Evolutionary conservation across 495 filamentous ascomycete genomes (phyloP), one percentile per base, ranked within the genome.

Genomic region (Aspergillus hancockii): DNA sequence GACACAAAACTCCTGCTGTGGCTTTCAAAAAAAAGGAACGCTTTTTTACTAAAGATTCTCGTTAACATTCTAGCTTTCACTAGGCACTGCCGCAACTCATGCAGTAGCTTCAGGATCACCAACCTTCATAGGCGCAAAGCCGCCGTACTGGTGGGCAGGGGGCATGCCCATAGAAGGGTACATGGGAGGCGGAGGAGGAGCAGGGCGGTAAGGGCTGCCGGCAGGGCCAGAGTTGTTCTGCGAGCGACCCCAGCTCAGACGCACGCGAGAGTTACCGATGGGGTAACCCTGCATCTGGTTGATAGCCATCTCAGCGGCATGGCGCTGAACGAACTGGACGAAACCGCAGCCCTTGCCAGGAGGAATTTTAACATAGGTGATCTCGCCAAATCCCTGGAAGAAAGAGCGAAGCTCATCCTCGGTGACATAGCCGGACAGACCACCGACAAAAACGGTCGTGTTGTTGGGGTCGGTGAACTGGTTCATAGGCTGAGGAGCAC

Each of bases 381-480:
- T 99, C 68, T 98, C 94, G 51, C 94, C 94, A 68, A 99, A 99
- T 55, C 94, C 94, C 71, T 99, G 94, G 88, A 99, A 99, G 83
- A 99, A 99, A 10, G 93, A 97, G 53, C 94, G 90, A 25, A 99
- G 90, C 80, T 99, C 94, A 71, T 99, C 94, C 80, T 99, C 94
- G 57, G 94, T 99, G 51, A 99, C 94, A 70, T 99, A 99, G 53
- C 94, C 94, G 34, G 93, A 97, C 3, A 99, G 86, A 47, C 94
- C 94, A 65, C 94, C 94, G 59, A 99, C 94, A 67, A 99, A 99
- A 60, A 99, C 94, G 23, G 94, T 99, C 49, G 94, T 99, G 81
- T 99, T 99, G 83, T 99, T 99, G n/a, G 94, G 94, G 67, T 99
- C 94, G 32, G 94, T 99, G 79, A 99, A 99, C 76, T 99, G 94